These are phyloP conservation scores for Colletotrichum eremochloae DNA, from an alignment of 2,329 filamentous ascomycete species.

Conservation along the genomic window DNA sequence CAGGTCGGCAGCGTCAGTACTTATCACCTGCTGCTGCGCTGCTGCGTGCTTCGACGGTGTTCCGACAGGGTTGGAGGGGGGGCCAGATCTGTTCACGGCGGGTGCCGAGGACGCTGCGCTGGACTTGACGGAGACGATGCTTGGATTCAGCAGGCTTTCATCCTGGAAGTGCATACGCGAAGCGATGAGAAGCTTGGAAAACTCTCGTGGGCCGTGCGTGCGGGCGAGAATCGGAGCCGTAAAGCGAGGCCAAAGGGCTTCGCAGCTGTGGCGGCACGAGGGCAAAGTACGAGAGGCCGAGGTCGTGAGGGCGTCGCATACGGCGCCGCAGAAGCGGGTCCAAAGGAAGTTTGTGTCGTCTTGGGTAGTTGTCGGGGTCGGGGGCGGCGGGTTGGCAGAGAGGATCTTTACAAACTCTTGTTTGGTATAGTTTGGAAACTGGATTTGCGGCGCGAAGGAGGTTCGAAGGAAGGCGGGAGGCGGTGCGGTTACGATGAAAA, in stretches of 20 bases:
- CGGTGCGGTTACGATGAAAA: slow-evolving; percentile 83
- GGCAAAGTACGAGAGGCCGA: slow-evolving; percentile 85
- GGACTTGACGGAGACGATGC: slow-evolving; percentile 60
- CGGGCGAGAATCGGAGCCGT: slow-evolving; percentile 81
- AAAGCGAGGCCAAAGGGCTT: slow-evolving; percentile 87
- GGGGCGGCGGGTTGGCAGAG: slow-evolving; percentile 61
- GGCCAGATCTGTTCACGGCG: not conserved
- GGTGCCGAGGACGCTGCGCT: not conserved
- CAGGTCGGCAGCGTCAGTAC: slow-evolving; percentile 55
- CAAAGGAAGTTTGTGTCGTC: slow-evolving; percentile 77
- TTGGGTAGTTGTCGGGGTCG: slow-evolving; percentile 63
- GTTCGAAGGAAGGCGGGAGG: slow-evolving; percentile 77
- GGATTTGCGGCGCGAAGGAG: slow-evolving; percentile 75
- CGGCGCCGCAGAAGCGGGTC: slow-evolving; percentile 83
- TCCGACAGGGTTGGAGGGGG: not conserved
- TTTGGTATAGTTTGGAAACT: slow-evolving; percentile 88
- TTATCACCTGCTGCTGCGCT: not conserved
- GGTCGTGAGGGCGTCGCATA: slow-evolving; percentile 88
- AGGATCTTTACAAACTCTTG: slow-evolving; percentile 84
- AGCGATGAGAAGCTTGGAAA: slow-evolving; percentile 83
- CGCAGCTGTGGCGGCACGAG: slow-evolving; percentile 77
- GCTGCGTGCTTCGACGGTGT: slow-evolving; percentile 33
- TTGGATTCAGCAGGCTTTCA: slow-evolving; percentile 76
- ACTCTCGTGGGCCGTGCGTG: slow-evolving; percentile 83
- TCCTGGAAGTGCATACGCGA: slow-evolving; percentile 79